Evolutionary conservation across 306 rosid genomes (phyloP).

Genomic region (Glycine tomentella): DNA sequence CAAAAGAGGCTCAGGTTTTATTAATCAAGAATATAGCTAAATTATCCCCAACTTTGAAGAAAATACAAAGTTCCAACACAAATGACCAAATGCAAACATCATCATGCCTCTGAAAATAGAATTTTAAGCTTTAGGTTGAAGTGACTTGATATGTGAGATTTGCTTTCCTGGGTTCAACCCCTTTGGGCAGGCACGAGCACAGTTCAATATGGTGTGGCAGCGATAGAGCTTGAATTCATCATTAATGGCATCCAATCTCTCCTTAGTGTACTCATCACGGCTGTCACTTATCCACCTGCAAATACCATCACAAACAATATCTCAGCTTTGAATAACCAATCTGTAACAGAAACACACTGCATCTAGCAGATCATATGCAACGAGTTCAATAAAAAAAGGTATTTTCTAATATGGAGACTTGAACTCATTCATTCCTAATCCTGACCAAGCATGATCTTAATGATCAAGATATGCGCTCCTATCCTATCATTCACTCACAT

Average conservation of each 20-base stretch:
- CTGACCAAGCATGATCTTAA: neutral
- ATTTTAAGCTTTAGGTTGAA: conserved; percentile 55
- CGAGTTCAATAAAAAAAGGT: neutral
- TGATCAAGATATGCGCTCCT: neutral
- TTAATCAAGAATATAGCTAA: conserved; percentile 50
- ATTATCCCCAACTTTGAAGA: conserved; percentile 41
- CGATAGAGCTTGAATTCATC: conserved; percentile 99
- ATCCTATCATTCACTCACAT: neutral
- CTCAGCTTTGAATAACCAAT: conserved; percentile 8
- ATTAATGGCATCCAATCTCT: conserved; percentile 87
- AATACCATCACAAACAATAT: conserved; percentile 17
- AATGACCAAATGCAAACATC: conserved; percentile 46
- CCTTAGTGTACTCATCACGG: conserved; percentile 91
- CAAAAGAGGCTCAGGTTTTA: conserved; percentile 61
- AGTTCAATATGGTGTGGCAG: conserved; percentile 98
- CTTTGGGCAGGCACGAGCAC: conserved; percentile 97
- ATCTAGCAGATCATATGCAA: neutral
- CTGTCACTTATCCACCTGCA: conserved; percentile 98
- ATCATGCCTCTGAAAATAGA: conserved; percentile 46
- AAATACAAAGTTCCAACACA: conserved; percentile 50
- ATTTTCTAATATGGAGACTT: neutral
- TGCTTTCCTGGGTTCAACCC: conserved; percentile 98
- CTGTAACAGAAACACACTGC: neutral
- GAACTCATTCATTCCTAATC: conserved; percentile 2
- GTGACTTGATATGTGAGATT: conserved; percentile 79